Conservation (phyloP, 2,329 filamentous ascomycete species). For the Clarireedia monteithiana region DNA sequence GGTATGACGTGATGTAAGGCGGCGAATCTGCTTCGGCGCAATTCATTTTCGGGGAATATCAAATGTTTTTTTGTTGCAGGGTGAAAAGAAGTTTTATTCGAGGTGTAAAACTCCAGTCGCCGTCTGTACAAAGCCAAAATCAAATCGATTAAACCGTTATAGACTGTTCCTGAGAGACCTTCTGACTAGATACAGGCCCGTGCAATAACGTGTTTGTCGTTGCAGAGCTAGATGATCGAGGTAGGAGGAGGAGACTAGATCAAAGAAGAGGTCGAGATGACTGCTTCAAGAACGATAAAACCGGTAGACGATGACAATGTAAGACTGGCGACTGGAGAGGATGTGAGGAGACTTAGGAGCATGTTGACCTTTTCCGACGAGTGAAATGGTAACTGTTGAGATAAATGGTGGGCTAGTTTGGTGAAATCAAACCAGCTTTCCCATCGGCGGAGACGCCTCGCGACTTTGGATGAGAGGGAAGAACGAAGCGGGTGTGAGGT, state of each 20-base stretch:
- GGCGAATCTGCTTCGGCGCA: constrained; percentile 45
- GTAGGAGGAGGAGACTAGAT: constrained; percentile 34
- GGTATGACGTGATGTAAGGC: constrained; percentile 41
- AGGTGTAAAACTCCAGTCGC: constrained; percentile 43
- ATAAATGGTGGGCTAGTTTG: constrained; percentile 27
- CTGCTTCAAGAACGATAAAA: constrained; percentile 48
- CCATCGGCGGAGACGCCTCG: constrained; percentile 19
- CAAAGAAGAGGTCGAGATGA: constrained; percentile 26
- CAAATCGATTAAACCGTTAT: constrained; percentile 36
- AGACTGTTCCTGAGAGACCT: constrained; percentile 32
- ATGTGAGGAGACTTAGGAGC: constrained; percentile 45
- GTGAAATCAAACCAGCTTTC: constrained; percentile 17
- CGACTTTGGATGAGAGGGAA: constrained; percentile 8
- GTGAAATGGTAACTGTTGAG: constrained; percentile 25
- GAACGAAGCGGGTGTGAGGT: background rate
- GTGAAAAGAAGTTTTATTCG: constrained; percentile 12
- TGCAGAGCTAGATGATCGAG: constrained; percentile 39
- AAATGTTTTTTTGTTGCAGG: background rate
- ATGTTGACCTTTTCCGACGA: constrained; percentile 39
- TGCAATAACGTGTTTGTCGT: constrained; percentile 25
- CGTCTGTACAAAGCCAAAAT: constrained; percentile 42
- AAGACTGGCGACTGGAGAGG: constrained; percentile 55
- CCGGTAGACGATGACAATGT: constrained; percentile 46
- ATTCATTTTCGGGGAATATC: constrained; percentile 46
- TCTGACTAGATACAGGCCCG: constrained; percentile 35